Conservation (phyloP, 305 asterid species). For the Plantago coronopus region DNA sequence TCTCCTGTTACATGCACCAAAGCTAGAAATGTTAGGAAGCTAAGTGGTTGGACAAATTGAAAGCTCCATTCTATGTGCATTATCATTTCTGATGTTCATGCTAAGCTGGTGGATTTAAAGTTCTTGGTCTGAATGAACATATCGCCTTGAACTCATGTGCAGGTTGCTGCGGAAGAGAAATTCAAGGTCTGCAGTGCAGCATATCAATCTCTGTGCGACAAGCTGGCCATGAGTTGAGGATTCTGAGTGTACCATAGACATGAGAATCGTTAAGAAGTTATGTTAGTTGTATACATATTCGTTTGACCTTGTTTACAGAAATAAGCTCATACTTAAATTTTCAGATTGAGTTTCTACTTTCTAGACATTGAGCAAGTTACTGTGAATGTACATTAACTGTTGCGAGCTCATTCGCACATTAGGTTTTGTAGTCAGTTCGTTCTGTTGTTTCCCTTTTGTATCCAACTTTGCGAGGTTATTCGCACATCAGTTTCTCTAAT, state of each 20-base stretch:
- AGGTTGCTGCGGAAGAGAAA: conserved; percentile 85
- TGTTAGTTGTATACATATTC: conserved; percentile 12
- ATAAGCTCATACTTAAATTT: conserved; percentile 16
- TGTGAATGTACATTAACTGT: conserved; percentile 7
- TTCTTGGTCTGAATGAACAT: background rate
- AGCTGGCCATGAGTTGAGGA: conserved; percentile 35
- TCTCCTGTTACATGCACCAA: no score
- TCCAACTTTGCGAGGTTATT: no score
- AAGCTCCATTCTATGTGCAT: background rate
- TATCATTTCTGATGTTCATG: background rate
- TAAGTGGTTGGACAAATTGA: background rate
- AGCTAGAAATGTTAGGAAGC: no score
- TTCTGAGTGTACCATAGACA: background rate
- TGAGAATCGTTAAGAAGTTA: conserved; percentile 8
- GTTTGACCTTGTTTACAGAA: conserved; percentile 19
- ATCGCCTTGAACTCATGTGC: conserved; percentile 19
- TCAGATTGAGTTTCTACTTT: conserved; percentile 9
- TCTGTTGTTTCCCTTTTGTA: background rate
- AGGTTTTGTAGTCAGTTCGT: background rate
- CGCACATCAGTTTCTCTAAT: no score
- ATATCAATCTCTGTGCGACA: conserved; percentile 71
- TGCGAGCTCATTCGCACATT: no score
- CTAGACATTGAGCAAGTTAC: background rate
- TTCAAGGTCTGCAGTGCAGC: conserved; percentile 94
- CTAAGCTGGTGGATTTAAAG: no score